Conservation (phyloP, 2,329 filamentous ascomycete species). For the Aspergillus neotritici region DNA sequence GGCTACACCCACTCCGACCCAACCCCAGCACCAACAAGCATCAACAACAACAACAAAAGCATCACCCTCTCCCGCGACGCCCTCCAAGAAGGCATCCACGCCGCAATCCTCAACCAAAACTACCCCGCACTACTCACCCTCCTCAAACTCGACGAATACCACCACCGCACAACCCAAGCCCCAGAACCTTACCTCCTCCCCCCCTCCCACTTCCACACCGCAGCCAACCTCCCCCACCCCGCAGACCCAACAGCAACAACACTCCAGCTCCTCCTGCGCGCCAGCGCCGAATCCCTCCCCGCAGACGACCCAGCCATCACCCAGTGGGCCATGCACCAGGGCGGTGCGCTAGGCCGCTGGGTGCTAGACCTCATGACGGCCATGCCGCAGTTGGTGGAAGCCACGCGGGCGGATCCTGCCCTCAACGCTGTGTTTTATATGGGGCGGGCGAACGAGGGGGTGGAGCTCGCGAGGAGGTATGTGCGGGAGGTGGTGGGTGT, state of each 20-base stretch:
- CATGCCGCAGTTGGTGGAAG: slow-evolving; percentile 23
- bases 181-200: slow-evolving; percentile 24
- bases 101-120: slow-evolving; percentile 34
- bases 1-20: slow-evolving; percentile 15
- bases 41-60: slow-evolving; percentile 6
- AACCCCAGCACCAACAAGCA: neutral
- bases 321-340: slow-evolving; percentile 30
- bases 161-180: slow-evolving; percentile 12
- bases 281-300: slow-evolving; percentile 36
- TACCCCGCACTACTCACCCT: slow-evolving; percentile 27
- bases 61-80: slow-evolving; percentile 26
- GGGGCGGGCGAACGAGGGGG: slow-evolving; percentile 18
- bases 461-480: slow-evolving; percentile 18
- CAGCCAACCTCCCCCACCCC: slow-evolving; percentile 19
- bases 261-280: slow-evolving; percentile 32
- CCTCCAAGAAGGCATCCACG: slow-evolving; percentile 37
- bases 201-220: slow-evolving; percentile 30
- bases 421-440: slow-evolving; percentile 22
- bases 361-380: slow-evolving; percentile 31
- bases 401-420: slow-evolving; percentile 9
- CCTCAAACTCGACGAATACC: slow-evolving; percentile 35
- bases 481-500: slow-evolving; percentile 23
- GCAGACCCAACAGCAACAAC: slow-evolving; percentile 19
- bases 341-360: slow-evolving; percentile 28
- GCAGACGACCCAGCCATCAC: slow-evolving; percentile 31